phyloP scores from a whole-genome alignment of 352 stramenopile genomes.

The Globisporangium cylindrosporum region DNA sequence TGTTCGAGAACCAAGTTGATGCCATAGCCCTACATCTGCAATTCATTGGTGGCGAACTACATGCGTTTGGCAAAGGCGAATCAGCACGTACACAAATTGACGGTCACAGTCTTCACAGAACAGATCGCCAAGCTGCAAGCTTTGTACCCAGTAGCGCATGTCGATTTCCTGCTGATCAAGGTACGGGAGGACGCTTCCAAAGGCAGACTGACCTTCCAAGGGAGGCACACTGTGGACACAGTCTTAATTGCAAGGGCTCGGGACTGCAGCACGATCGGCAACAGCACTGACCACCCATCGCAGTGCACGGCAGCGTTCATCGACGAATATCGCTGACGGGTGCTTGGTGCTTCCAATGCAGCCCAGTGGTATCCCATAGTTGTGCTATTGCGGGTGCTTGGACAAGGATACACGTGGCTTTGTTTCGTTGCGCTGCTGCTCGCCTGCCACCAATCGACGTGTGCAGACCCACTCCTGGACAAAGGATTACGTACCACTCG shows the following conservation, averaged over 20 bases:
- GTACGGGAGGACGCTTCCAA: background rate
- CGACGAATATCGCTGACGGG: slow-evolving; percentile 1
- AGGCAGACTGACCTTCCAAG: background rate
- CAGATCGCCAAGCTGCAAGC: background rate
- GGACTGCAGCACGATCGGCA: background rate
- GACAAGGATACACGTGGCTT: slow-evolving; percentile 4
- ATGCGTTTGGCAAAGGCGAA: background rate
- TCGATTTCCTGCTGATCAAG: slow-evolving; percentile 3
- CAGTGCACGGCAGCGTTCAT: background rate
- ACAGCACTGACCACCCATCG: too few species aligned
- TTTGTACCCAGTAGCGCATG: background rate
- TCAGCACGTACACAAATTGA: background rate
- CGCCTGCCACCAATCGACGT: background rate
- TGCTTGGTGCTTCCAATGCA: background rate
- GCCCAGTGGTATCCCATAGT: background rate
- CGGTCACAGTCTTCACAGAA: background rate
- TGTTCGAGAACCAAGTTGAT: background rate
- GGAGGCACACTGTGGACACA: background rate
- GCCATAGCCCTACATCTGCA: background rate
- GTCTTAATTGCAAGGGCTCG: background rate
- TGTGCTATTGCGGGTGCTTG: background rate
- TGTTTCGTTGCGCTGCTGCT: background rate
- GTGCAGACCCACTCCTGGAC: background rate
- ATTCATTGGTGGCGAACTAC: background rate
- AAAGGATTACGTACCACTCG: background rate